A percentile compares a stretch with the other conserved stretches of the same genome.
phyloP scores from a whole-genome alignment of 331 rosid genomes.

The Prunus yedoensis region DNA sequence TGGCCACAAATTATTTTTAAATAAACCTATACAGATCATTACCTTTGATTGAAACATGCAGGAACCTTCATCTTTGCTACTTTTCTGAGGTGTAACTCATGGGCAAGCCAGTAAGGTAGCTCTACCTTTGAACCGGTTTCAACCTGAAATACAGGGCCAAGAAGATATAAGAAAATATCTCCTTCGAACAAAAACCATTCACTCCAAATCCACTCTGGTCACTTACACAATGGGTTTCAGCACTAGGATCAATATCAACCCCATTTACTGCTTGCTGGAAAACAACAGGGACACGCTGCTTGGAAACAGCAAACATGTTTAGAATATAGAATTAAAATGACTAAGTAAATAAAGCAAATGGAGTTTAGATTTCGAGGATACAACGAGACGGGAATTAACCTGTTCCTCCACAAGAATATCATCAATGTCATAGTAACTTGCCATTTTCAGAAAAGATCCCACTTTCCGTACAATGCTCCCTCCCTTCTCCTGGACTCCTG shows the following conservation, averaged over 20 bases:
- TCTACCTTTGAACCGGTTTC: conserved; percentile 90
- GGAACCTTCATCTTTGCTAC: conserved; percentile 67
- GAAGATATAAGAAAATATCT: conserved; percentile 25
- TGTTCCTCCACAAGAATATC: conserved; percentile 84
- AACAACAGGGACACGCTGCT: conserved; percentile 63
- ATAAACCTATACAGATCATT: conserved; percentile 18
- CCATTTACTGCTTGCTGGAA: conserved; percentile 80
- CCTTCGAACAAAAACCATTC: neutral
- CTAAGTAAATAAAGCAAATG: neutral
- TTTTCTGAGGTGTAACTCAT: conserved; percentile 75
- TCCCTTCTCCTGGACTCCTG: conserved; percentile 6
- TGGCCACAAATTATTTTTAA: conserved; percentile 5
- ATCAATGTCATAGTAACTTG: conserved; percentile 75
- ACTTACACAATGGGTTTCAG: conserved; percentile 71
- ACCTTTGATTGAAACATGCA: conserved; percentile 81
- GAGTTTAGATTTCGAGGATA: neutral
- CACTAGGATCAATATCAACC: conserved; percentile 86
- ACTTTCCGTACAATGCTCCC: conserved; percentile 19
- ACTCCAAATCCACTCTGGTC: conserved; percentile 9
- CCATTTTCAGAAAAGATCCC: conserved; percentile 40
- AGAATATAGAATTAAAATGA: conserved; percentile 10
- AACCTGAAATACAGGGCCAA: conserved; percentile 57
- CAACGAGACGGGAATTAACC: conserved; percentile 35
- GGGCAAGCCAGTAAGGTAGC: conserved; percentile 95
- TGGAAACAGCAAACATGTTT: conserved; percentile 14